A percentile compares a stretch with the other conserved stretches of the same genome.
Conservation (phyloP, 2,329 filamentous ascomycete genomes). For the Ophiostoma sp. region DNA sequence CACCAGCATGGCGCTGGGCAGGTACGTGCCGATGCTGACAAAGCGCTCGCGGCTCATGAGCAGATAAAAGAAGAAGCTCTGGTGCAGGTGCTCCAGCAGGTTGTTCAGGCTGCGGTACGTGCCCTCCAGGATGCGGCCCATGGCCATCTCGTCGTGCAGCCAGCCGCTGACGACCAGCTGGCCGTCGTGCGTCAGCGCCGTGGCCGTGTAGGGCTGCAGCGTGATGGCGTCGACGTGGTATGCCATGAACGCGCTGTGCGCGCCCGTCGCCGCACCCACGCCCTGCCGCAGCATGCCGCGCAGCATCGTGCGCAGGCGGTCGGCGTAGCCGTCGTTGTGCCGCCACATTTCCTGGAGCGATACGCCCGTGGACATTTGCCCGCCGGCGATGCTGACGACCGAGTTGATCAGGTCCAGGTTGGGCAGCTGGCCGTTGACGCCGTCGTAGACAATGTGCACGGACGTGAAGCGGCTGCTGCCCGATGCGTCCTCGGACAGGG, state of each 20-base stretch:
- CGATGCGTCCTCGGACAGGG: not conserved
- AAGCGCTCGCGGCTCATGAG: slow-evolving; percentile 88
- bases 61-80: slow-evolving; percentile 99
- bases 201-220: slow-evolving; percentile 62
- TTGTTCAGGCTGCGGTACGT: slow-evolving; percentile 94
- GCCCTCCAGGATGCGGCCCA: slow-evolving; percentile 84
- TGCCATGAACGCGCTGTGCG: slow-evolving; percentile 93
- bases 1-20: slow-evolving; percentile 95
- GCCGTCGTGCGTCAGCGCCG: slow-evolving; percentile 40
- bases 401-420: slow-evolving; percentile 97
- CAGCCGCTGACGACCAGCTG: slow-evolving; percentile 56
- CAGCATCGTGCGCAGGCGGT: slow-evolving; percentile 81
- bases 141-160: slow-evolving; percentile 97
- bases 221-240: slow-evolving; percentile 98
- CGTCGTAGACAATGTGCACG: slow-evolving; percentile 89
- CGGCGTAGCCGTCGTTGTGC: slow-evolving; percentile 76
- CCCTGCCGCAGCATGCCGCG: slow-evolving; percentile 90
- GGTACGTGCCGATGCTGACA: slow-evolving; percentile 95
- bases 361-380: slow-evolving; percentile 85
- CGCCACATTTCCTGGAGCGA: slow-evolving; percentile 80
- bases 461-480: slow-evolving; percentile 64
- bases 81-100: slow-evolving; percentile 89
- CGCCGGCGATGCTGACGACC: slow-evolving; percentile 76
- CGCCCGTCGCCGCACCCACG: slow-evolving; percentile 79
- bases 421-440: slow-evolving; percentile 88